phyloP scores from a whole-genome alignment of 371 early-diverging fungal species.

The Paraphysoderma sedebokerense region DNA sequence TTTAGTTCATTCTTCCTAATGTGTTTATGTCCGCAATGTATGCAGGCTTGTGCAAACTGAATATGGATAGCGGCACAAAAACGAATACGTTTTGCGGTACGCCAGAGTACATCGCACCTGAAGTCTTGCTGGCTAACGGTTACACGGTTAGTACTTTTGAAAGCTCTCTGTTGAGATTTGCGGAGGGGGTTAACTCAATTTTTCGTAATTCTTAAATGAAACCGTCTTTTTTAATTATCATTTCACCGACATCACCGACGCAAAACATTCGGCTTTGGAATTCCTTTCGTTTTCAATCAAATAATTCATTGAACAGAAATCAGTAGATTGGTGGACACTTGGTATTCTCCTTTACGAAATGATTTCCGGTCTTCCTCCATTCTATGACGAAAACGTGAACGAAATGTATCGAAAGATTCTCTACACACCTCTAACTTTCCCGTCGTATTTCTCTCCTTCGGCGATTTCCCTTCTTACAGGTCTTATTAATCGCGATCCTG shows the following conservation, averaged over 20 bases:
- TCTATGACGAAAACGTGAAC: slow-evolving; percentile 88
- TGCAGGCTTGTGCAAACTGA: too few species aligned
- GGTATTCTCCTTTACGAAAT: slow-evolving; percentile 94
- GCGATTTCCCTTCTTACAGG: background rate
- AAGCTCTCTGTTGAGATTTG: too few species aligned
- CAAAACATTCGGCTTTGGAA: too few species aligned
- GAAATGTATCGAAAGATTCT: slow-evolving; percentile 91
- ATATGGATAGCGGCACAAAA: slow-evolving; percentile 78
- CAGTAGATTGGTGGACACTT: slow-evolving; percentile 97
- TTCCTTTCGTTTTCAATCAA: too few species aligned
- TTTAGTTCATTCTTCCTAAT: too few species aligned
- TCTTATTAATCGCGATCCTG: slow-evolving; percentile 68
- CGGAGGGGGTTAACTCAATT: too few species aligned
- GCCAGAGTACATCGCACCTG: slow-evolving; percentile 99
- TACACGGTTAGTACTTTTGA: too few species aligned
- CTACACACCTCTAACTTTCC: slow-evolving; percentile 62
- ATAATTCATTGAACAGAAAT: too few species aligned
- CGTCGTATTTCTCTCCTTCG: slow-evolving; percentile 7
- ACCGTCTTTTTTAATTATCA: too few species aligned
- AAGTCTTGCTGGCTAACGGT: slow-evolving; percentile 75
- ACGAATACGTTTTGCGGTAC: slow-evolving; percentile 98
- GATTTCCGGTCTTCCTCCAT: slow-evolving; percentile 86
- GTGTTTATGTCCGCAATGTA: too few species aligned
- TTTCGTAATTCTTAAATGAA: too few species aligned
- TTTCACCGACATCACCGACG: too few species aligned